A percentile compares a stretch with the other conserved stretches of the same genome.
Evolutionary conservation across 2,329 filamentous ascomycete species (phyloP).

Genomic region (Cercospora beticola): DNA sequence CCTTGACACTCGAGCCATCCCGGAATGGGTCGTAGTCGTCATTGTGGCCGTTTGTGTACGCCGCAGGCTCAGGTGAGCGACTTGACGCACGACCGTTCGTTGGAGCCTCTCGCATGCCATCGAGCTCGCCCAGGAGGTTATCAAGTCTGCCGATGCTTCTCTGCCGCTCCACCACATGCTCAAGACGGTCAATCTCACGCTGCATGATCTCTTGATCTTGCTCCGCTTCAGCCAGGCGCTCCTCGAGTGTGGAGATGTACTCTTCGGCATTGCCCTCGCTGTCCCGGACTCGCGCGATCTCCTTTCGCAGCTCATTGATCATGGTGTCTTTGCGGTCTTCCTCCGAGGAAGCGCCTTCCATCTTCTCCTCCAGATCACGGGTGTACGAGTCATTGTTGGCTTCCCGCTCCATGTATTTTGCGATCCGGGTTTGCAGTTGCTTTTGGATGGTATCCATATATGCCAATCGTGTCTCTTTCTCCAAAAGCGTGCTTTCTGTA

Average conservation of each 20-base stretch:
- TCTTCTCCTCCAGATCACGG: conserved; percentile 83
- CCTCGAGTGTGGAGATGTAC: conserved; percentile 95
- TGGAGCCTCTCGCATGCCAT: conserved; percentile 42
- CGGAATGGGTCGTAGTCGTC: conserved; percentile 32
- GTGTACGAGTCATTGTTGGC: conserved; percentile 89
- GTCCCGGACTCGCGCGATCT: conserved; percentile 81
- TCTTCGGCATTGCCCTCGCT: conserved; percentile 90
- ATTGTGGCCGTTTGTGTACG: conserved; percentile 27
- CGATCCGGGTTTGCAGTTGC: conserved; percentile 84
- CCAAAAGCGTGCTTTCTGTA: conserved; percentile 82
- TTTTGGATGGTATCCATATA: conserved; percentile 90
- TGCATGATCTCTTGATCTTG: conserved; percentile 97
- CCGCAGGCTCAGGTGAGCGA: conserved; percentile 10
- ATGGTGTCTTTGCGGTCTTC: conserved; percentile 90
- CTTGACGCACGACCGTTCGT: conserved; percentile 21
- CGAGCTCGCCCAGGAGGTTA: conserved; percentile 85
- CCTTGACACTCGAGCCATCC: conserved; percentile 12
- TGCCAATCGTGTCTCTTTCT: conserved; percentile 90
- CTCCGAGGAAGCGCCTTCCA: conserved; percentile 85
- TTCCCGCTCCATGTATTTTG: conserved; percentile 90
- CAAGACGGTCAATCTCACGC: conserved; percentile 87
- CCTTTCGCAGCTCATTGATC: conserved; percentile 83
- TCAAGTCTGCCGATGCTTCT: conserved; percentile 93
- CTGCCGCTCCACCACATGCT: conserved; percentile 93
- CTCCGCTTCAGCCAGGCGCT: conserved; percentile 90